Percentiles rank a stretch among this genome's conserved stretches.
Conservation (phyloP, 106 monocot species). For the Allium cepa region DNA sequence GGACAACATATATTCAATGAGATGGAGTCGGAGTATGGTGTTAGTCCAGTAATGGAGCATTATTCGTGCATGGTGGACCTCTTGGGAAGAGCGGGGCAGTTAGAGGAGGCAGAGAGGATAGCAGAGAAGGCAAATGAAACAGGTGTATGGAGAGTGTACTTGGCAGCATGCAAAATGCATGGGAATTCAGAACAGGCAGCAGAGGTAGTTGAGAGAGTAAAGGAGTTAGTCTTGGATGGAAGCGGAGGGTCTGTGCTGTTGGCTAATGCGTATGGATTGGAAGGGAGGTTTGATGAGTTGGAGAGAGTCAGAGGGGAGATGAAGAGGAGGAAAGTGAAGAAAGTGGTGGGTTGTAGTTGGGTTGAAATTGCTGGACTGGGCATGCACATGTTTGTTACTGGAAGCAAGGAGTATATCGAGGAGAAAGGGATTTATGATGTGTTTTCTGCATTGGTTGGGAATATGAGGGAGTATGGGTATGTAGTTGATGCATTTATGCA, state of each 20-base stretch:
- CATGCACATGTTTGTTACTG: slow-evolving; percentile 36
- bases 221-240: slow-evolving; percentile 36
- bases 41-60: slow-evolving; percentile 53
- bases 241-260: slow-evolving; percentile 60
- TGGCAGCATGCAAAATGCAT: slow-evolving; percentile 49
- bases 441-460: slow-evolving; percentile 25
- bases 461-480: slow-evolving; percentile 28
- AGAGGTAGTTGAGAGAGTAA: slow-evolving; percentile 32
- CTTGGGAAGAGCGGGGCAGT: slow-evolving; percentile 60
- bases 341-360: slow-evolving; percentile 74
- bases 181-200: slow-evolving; percentile 33
- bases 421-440: slow-evolving; percentile 24
- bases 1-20: slow-evolving; percentile 34
- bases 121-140: slow-evolving; percentile 20
- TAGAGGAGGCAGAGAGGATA: slow-evolving; percentile 48
- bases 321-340: slow-evolving; percentile 41
- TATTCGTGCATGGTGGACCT: slow-evolving; percentile 76
- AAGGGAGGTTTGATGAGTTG: slow-evolving; percentile 37
- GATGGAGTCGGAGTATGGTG: slow-evolving; percentile 41
- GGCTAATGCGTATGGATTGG: slow-evolving; percentile 52
- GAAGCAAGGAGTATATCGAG: slow-evolving; percentile 30
- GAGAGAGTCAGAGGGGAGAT: slow-evolving; percentile 41
- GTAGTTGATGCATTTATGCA: slow-evolving; percentile 4
- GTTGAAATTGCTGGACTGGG: slow-evolving; percentile 42
- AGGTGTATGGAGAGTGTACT: slow-evolving; percentile 58